These are phyloP conservation scores for Larix kaempferi DNA, from an alignment of 75 land plant genomes.

Conservation along the genomic window DNA sequence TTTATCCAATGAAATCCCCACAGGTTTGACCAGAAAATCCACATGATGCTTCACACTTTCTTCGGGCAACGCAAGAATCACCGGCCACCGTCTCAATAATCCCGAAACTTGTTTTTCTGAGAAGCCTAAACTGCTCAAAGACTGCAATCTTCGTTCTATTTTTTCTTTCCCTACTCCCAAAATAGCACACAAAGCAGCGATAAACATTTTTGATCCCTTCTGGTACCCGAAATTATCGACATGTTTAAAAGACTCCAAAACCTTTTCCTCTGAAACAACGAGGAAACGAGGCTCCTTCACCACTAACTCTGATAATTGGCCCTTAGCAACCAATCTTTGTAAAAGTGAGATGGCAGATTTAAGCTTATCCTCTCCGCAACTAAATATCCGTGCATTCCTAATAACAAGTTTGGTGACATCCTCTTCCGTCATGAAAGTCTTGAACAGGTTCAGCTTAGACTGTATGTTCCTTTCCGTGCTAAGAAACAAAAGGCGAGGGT, in stretches of 20 bases:
- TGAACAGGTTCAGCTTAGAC: constrained; percentile 18
- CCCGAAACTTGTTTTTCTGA: too few species aligned
- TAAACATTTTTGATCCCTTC: too few species aligned
- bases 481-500: constrained; percentile 2
- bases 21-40: constrained; percentile 12
- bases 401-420: not conserved
- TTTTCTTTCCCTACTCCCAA: too few species aligned
- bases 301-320: not conserved
- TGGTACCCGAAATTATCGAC: not conserved
- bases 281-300: not conserved
- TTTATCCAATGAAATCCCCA: not conserved
- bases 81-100: too few species aligned
- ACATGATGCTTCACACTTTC: constrained; percentile 11
- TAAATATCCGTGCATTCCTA: not conserved
- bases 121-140: too few species aligned
- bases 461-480: constrained; percentile 8
- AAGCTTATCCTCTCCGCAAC: not conserved
- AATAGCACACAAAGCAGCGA: too few species aligned
- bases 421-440: not conserved
- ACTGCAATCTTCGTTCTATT: too few species aligned
- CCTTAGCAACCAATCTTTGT: not conserved
- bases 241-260: not conserved
- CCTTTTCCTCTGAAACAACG: not conserved
- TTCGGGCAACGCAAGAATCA: not conserved
- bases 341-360: not conserved